These are phyloP conservation scores for Globisporangium acanthophoron DNA, from an alignment of 352 stramenopile genomes.

Conservation along the genomic window DNA sequence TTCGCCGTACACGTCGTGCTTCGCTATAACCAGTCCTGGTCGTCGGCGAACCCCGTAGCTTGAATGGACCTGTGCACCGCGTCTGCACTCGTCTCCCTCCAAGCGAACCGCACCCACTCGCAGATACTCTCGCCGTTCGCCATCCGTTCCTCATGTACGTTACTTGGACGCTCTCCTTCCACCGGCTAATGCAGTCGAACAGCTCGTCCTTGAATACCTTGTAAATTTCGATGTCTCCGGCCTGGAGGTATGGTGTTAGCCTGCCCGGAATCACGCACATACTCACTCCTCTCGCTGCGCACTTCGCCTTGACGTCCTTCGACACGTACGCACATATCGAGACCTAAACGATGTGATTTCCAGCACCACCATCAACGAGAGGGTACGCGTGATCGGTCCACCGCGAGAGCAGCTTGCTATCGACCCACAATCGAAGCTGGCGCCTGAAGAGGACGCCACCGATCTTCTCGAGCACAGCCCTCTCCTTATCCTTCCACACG, in stretches of 20 bases:
- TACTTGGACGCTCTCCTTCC: not conserved
- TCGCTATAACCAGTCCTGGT: not conserved
- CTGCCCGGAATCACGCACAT: conserved; percentile 2
- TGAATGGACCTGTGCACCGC: not conserved
- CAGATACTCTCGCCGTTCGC: not conserved
- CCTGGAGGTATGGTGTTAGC: conserved; percentile 5
- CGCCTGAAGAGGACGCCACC: not conserved
- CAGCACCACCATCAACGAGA: not conserved
- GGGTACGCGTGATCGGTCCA: not conserved
- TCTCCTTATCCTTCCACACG: not conserved
- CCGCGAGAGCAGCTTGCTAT: not conserved
- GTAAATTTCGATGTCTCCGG: conserved; percentile 3
- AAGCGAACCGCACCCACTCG: not conserved
- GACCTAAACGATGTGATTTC: not conserved
- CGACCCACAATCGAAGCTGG: not conserved
- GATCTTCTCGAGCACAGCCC: not conserved
- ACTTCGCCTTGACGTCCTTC: conserved; percentile 2
- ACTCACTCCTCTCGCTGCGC: not conserved
- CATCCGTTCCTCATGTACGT: not conserved
- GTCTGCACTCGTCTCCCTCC: not conserved
- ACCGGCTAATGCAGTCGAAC: not conserved
- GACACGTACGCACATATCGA: not conserved
- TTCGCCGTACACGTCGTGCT: not conserved
- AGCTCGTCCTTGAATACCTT: conserved; percentile 8
- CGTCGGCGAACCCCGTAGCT: not conserved